Base-by-base conservation (phyloP, 805 yeast species). In the Metschnikowia peoriensis region DNA sequence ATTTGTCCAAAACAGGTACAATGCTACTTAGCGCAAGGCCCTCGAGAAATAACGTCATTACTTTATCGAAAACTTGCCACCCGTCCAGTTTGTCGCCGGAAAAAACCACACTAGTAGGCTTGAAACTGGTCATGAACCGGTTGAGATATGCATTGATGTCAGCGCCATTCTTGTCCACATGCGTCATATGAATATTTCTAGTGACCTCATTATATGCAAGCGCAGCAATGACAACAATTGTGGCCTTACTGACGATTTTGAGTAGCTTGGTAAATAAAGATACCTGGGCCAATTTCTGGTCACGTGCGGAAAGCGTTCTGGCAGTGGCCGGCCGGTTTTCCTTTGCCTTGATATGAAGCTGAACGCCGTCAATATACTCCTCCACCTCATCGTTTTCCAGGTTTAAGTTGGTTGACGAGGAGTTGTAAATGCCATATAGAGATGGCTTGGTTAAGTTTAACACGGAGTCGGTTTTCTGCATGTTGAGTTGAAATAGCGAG, bases 1-100 rank as follows among this genome's bases (percentile, higher is more conserved):
- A 22, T 10, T 50, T 53, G 55, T 74, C 78, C 66, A 75, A 61
- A 7, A 70, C 43, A 5, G 89, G 88, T 40, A 80, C 76, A 12
- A 79, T 61, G 7, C 75, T 64, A n/a, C 88, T 85, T 68, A 85
- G 76, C n/a, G 80, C 53, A 14, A 83, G 60, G 1, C 90, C 90
- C 57, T 82, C 82, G 9, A 82, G 44, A 4, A 81, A 48, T 47
- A 70, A 61, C n/a, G 68, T 66, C 34, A 69, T 49, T 3, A 60
- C 46, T 7, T 41, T 41, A 54, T 67, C 69, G 11, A 57, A 46
- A 4, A 42, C 29, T 17, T 44, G 41, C 15, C 49, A 37, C 9
- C 37, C 43, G 8, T 27, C 42, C 46, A 52, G 51, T 4, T 29
- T 45, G n/a, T 46, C 32, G n/a, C 28, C 49, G 8, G 46, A 11